These are phyloP conservation scores for Linnemannia zychae DNA, from an alignment of 192 early-diverging fungal genomes.

Conservation along the genomic window DNA sequence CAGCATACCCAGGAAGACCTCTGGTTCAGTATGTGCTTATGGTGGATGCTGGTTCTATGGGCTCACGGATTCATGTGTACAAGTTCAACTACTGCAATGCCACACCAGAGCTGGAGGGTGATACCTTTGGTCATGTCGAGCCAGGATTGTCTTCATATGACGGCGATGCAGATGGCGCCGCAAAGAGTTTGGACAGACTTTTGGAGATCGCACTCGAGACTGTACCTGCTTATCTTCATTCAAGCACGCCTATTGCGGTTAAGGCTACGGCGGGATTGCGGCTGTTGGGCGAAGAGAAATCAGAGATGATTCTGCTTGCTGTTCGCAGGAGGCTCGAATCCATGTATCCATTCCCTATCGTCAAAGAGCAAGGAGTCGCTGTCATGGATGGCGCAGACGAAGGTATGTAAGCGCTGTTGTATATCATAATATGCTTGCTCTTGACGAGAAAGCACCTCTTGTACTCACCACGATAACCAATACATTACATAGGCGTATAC, in stretches of 20 bases:
- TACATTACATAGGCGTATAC: slow-evolving; percentile 73
- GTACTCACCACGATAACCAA: slow-evolving; percentile 6
- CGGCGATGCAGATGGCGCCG: slow-evolving; percentile 83
- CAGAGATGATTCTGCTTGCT: slow-evolving; percentile 80
- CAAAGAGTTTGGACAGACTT: slow-evolving; percentile 83
- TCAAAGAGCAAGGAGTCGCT: slow-evolving; percentile 79
- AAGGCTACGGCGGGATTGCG: slow-evolving; percentile 97
- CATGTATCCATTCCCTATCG: slow-evolving; percentile 87
- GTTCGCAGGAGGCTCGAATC: slow-evolving; percentile 76
- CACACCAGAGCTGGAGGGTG: slow-evolving; percentile 87
- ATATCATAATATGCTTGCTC: background rate
- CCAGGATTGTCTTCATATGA: slow-evolving; percentile 88
- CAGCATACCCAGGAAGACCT: slow-evolving; percentile 75
- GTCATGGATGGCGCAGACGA: slow-evolving; percentile 98
- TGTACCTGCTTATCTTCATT: slow-evolving; percentile 78
- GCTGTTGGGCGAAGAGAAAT: slow-evolving; percentile 80
- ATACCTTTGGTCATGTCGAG: slow-evolving; percentile 87
- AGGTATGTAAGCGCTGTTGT: slow-evolving; percentile 63
- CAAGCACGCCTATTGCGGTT: slow-evolving; percentile 92
- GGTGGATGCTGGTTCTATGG: slow-evolving; percentile 97
- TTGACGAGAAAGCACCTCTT: background rate
- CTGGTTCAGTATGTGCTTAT: slow-evolving; percentile 94
- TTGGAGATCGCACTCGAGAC: slow-evolving; percentile 78
- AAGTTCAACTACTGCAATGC: slow-evolving; percentile 94
- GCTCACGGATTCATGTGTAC: slow-evolving; percentile 97